These are phyloP conservation scores for Mortierella sp. DNA, from an alignment of 371 early-diverging fungal genomes.

Conservation along the genomic window DNA sequence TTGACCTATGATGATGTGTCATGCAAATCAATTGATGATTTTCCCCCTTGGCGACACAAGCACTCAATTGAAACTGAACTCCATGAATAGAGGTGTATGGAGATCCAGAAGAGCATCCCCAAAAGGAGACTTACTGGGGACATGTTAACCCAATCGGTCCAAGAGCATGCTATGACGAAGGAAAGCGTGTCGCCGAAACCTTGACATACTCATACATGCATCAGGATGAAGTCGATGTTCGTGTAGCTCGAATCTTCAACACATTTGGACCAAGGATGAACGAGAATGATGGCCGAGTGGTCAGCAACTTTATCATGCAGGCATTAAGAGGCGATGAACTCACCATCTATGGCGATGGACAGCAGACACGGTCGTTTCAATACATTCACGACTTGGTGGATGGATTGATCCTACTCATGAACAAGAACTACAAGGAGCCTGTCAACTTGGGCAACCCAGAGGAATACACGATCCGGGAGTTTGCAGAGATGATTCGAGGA, in stretches of 20 bases:
- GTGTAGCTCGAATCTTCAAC: constrained; percentile 89
- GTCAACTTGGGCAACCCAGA: constrained; percentile 91
- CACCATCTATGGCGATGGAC: constrained; percentile 87
- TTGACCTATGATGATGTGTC: too few relatives aligned
- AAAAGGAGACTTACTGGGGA: constrained; percentile 89
- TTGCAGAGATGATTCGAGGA: constrained; percentile 81
- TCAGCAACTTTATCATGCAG: constrained; percentile 92
- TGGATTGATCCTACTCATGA: constrained; percentile 85
- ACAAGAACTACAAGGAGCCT: constrained; percentile 75
- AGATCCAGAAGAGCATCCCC: constrained; percentile 91
- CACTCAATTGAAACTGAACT: too few relatives aligned
- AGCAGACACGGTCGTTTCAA: constrained; percentile 89
- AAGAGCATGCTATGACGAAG: constrained; percentile 93
- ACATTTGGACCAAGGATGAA: constrained; percentile 91
- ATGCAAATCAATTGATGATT: too few relatives aligned
- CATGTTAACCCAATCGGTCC: constrained; percentile 89
- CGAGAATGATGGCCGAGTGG: constrained; percentile 88
- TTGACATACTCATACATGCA: constrained; percentile 84
- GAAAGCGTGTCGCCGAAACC: constrained; percentile 90
- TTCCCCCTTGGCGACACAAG: too few relatives aligned
- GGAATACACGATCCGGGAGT: constrained; percentile 84
- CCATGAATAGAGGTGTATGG: constrained; percentile 82
- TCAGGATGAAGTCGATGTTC: constrained; percentile 84
- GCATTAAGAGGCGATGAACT: constrained; percentile 80
- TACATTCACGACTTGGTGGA: constrained; percentile 91